These are phyloP conservation scores for Nepenthes mirabilis DNA, from an alignment of 148 eudicot genomes.

Conservation along the genomic window DNA sequence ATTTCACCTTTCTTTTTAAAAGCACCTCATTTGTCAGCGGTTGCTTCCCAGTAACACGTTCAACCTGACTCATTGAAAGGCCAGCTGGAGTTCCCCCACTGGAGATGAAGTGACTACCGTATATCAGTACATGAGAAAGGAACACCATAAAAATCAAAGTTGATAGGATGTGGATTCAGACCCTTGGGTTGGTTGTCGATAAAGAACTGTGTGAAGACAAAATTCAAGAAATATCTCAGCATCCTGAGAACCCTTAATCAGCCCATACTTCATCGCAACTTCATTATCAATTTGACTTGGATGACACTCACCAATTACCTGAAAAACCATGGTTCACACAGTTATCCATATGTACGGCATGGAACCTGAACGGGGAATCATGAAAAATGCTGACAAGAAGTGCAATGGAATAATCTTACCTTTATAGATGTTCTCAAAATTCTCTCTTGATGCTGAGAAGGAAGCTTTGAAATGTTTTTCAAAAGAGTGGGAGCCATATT, in stretches of 20 bases:
- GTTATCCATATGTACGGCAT: neutral
- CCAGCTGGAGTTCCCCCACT: constrained; percentile 80
- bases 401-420: constrained; percentile 21
- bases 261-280: constrained; percentile 43
- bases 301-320: constrained; percentile 85
- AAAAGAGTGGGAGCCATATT: constrained; percentile 57
- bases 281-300: constrained; percentile 41
- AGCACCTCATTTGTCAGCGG: constrained; percentile 39
- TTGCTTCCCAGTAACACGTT: constrained; percentile 71
- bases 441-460: constrained; percentile 82
- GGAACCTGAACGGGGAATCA: neutral
- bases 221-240: constrained; percentile 72
- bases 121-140: constrained; percentile 4
- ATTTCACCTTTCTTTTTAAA: constrained; percentile 55
- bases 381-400: neutral
- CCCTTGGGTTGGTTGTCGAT: constrained; percentile 73
- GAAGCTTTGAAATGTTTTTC: constrained; percentile 65
- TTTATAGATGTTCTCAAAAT: constrained; percentile 50
- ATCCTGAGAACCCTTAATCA: constrained; percentile 41
- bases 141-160: neutral
- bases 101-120: constrained; percentile 8
- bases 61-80: constrained; percentile 60
- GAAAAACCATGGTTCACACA: too few relatives aligned
- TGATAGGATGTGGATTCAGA: constrained; percentile 11
- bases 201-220: constrained; percentile 63